Conservation (phyloP, 192 early-diverging fungal genomes). For the Geosiphon pyriformis region DNA sequence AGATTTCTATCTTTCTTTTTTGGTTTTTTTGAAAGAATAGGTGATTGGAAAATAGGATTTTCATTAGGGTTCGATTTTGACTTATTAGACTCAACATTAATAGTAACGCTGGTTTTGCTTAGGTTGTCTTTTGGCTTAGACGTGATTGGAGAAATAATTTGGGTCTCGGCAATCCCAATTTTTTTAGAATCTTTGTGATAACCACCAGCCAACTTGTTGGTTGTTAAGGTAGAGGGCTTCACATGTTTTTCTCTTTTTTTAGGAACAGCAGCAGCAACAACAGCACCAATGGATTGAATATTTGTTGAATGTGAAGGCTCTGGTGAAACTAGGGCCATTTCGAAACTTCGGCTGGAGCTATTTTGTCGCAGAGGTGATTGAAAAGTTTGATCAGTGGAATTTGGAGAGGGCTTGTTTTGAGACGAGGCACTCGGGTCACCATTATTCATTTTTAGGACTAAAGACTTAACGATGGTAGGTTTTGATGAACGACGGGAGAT, state of each 20-base stretch:
- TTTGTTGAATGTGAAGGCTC: background rate
- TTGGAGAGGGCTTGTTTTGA: background rate
- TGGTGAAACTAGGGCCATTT: background rate
- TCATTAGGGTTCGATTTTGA: constrained; percentile 5
- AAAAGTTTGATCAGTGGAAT: background rate
- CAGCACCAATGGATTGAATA: background rate
- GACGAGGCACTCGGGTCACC: background rate
- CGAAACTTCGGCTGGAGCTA: background rate
- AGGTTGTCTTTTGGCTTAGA: constrained; percentile 10
- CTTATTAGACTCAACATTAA: background rate
- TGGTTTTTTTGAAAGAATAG: constrained; percentile 21
- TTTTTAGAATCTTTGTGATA: background rate
- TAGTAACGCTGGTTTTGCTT: background rate
- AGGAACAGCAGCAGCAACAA: background rate
- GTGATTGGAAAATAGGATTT: background rate
- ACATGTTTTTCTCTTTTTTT: constrained; percentile 9
- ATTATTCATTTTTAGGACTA: constrained; percentile 9
- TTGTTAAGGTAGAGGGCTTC: background rate
- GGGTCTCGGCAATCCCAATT: background rate
- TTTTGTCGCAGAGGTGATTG: background rate
- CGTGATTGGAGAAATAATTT: background rate
- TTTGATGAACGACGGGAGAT: constrained; percentile 6
- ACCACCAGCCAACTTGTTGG: background rate
- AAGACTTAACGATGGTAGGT: constrained; percentile 6
- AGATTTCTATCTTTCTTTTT: constrained; percentile 23